Evolutionary conservation across 805 yeast genomes (phyloP), one percentile per base, ranked within the genome.

Genomic region (Candida ortonii): DNA sequence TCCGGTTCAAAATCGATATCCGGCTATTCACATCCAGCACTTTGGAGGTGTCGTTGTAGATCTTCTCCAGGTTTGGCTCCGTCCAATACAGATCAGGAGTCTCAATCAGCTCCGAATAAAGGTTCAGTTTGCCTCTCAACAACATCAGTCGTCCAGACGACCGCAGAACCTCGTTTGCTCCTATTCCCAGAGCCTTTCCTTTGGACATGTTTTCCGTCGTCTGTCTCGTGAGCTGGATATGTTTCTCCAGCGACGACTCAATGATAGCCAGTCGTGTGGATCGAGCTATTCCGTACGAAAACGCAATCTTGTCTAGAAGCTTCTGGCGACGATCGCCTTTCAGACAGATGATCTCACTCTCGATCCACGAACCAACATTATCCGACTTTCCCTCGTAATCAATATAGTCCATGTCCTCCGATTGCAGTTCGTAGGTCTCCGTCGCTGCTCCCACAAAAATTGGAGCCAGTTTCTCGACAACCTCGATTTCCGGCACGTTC

Each of bases 31-130:
- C 78, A 50, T 89, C 97, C 36, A 89, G 64, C 15, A 74, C 75
- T 30, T 72, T 72, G 0, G 94, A 82, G 6, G 86, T 78, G 13
- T 75, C 70, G 30, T 78, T 73, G 57, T 86, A 89, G 7, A 87
- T 76, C 34, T 70, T 70, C 53, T 89, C 97, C 34, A 89, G 64
- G 21, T 78, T 76, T 1, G 96, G 95, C 53, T 88, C 96, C 28
- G 86, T 74, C 97, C 97, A 89, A 59, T 88, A 89, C 26, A 87
- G 61, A 56, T 89, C 97, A 0, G 97, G 97, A 0, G 94, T 86
- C 49, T 88, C 96, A 19, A 86, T 85, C 39, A 89, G 68, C 51
- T 88, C 96, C 7, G 90, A 83, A 57, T 89, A 87, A 20, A 89
- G 62, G 49, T 89, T 89, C 46, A 89, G 68, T 46, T 82, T 82